phyloP scores from a whole-genome alignment of 2,329 filamentous ascomycete species.

The Exophiala sp. region DNA sequence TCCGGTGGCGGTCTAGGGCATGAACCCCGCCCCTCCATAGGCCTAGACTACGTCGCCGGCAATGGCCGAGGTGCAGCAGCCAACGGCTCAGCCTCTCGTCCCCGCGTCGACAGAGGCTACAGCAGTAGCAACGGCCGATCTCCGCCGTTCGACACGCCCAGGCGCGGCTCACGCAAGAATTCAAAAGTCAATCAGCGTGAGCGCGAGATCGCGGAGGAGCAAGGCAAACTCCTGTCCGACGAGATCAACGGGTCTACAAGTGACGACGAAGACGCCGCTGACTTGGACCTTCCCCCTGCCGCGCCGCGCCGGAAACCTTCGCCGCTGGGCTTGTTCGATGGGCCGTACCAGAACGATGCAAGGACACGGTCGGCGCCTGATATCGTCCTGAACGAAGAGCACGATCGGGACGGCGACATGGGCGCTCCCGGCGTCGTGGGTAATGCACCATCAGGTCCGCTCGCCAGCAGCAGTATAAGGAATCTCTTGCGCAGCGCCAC shows the following conservation, averaged over 20 bases:
- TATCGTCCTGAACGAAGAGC: constrained; percentile 20
- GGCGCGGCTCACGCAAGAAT: constrained; percentile 47
- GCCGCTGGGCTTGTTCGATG: constrained; percentile 35
- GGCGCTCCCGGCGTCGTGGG: constrained; percentile 14
- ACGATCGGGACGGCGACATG: constrained; percentile 17
- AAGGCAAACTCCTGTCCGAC: constrained; percentile 49
- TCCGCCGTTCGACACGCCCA: constrained; percentile 36
- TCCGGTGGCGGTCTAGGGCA: constrained; percentile 74
- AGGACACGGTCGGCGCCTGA: constrained; percentile 20
- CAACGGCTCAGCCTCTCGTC: constrained; percentile 26
- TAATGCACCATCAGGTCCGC: constrained; percentile 25
- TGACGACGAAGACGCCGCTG: constrained; percentile 48
- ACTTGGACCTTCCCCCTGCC: constrained; percentile 60
- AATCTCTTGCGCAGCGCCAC: constrained; percentile 73
- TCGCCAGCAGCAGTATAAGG: constrained; percentile 57
- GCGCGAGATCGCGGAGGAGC: constrained; percentile 46
- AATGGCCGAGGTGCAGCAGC: constrained; percentile 35
- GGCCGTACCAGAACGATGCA: constrained; percentile 3
- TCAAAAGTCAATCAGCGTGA: constrained; percentile 46
- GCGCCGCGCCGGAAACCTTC: constrained; percentile 43
- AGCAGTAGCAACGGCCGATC: constrained; percentile 58
- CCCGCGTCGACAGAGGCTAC: constrained; percentile 41
- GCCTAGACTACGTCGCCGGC: constrained; percentile 46
- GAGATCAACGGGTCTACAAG: constrained; percentile 37
- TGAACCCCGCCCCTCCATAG: constrained; percentile 62